Evolutionary conservation across 495 filamentous ascomycete genomes (phyloP), one percentile per base, ranked within the genome.

Genomic region (Tuber magnatum): DNA sequence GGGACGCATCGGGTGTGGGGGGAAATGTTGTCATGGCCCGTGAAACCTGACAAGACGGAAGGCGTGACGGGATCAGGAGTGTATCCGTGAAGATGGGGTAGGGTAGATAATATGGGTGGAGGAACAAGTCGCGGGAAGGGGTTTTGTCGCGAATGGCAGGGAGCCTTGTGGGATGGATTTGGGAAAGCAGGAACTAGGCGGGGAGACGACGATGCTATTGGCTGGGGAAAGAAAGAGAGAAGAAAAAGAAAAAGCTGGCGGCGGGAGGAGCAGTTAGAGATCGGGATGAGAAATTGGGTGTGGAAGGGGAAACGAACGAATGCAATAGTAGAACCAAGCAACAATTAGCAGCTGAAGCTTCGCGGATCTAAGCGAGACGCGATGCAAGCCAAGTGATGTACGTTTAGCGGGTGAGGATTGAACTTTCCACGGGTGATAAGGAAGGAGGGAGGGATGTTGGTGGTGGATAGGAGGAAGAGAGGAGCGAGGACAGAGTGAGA

Each of bases 1-100:
- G 77, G 44, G 77, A 79, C 77, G 76, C 77, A 77, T 75, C 77
- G 48, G 77, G 77, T 71, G 77, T 79, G 61, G 77, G 77, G 61
- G 77, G 77, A 79, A 79, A 79, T 65, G 77, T 73, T 43, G 76
- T 40, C 77, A 79, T 79, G 76, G 41, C 74, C 56, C 56, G n/a
- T 65, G 56, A 65, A 65, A 65, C 56, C 56, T 35, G 56, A 65
- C 56, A 65, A 65, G 56, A 35, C 56, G 12, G 56, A 18, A 32
- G 56, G 56, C 28, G 56, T 65, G 56, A 18, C 56, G 14, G 56
- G 56, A 65, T 35, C 56, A 35, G 56, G 56, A 35, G n/a, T 32
- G 18, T 65, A 65, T 35, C 56, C 18, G 28, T 32, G 56, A 35
- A 12, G 28, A 65, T 6, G 56, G 28, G 56, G 56, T 35, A 35